Evolutionary conservation across 1,284 basidiomycete species (phyloP), one percentile per base, ranked within the genome.

Genomic region (Tylopilus sp.): DNA sequence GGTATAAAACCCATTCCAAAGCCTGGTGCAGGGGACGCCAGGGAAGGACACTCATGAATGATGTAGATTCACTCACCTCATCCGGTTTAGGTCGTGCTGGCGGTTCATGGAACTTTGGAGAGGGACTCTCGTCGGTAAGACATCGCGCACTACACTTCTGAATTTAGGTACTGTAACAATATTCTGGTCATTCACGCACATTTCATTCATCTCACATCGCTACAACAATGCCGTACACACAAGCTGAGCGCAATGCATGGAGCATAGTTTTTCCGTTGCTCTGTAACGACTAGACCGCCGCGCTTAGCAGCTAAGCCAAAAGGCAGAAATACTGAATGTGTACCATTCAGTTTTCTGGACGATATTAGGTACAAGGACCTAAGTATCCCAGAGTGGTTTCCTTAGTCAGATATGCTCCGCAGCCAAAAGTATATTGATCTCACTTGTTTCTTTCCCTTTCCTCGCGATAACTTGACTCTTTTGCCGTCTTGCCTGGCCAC

Each of bases 51-150:
- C 16, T 18, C 16, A 12, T 16, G 16, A 2, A 30, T 30, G 12
- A 3, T 29, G 9, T 11, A 29, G 28, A 26, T 8, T 26, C 25
- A 26, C 8, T 15, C 8, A 18, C 53, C 41, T 41, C 43, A 46
- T 57, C 53, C 51, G 41, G 6, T 45, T 56, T 31, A 36, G 46
- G 46, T 45, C 45, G 29, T 36, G 33, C 36, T 19, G 51, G n/a
- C n/a, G n/a, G n/a, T n/a, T n/a, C n/a, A n/a, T n/a, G n/a, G n/a
- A n/a, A n/a, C n/a, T n/a, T n/a, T n/a, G n/a, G n/a, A n/a, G n/a
- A n/a, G n/a, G n/a, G n/a, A n/a, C n/a, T n/a, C n/a, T n/a, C n/a
- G n/a, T n/a, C n/a, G n/a, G 6, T 23, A 54, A 55, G 39, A 52
- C 49, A 19, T 49, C 54, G 25, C 19, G 28, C 28, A 28, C 28